Evolutionary conservation across 768 basidiomycete species (phyloP), one percentile per base, ranked within the genome.

Genomic region (Hirschioporus abietinus): DNA sequence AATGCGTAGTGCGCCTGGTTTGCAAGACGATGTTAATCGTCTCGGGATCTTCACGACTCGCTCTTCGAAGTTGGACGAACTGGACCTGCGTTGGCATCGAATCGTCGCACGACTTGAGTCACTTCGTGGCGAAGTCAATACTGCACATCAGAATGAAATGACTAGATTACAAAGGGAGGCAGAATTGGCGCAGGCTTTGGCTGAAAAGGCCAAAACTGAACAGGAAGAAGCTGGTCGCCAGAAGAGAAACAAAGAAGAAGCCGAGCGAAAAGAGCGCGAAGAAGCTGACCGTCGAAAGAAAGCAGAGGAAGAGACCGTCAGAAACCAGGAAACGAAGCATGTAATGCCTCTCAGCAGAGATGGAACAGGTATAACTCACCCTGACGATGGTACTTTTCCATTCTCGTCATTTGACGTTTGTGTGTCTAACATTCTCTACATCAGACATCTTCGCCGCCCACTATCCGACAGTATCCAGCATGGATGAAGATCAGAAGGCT

Each of bases 231-330:
- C 67, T 65, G 79, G 78, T 52, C 78, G 77, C 4, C 66, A 77
- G 17, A 68, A 63, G n/a, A 63, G 58, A 3, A 70, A 72, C 60
- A 68, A 67, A 66, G 69, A 68, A 27, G 71, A 72, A 63, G 68
- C 68, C 12, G 71, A 73, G 75, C 76, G 64, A 75, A 72, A 30
- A 77, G 80, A 72, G 78, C 66, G 59, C 64, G 66, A 64, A 20
- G 62, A 67, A 52, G 65, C 67, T 17, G 68, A 66, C 60, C 65
- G 66, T 42, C 67, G 66, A n/a, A 64, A 66, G 59, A 66, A 64
- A 72, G 74, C 68, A 71, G 78, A 67, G 23, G 71, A 72, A 18
- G 70, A 72, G 63, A 68, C 71, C 60, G 68, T 68, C 52, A 67
- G 72, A 63, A 64, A 65, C n/a, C 68, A 68, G 24, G 70, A 70